Percentiles rank a stretch among this genome's conserved stretches.
These are phyloP conservation scores for Heteromeles arbutifolia DNA, from an alignment of 306 rosid species.

Conservation along the genomic window DNA sequence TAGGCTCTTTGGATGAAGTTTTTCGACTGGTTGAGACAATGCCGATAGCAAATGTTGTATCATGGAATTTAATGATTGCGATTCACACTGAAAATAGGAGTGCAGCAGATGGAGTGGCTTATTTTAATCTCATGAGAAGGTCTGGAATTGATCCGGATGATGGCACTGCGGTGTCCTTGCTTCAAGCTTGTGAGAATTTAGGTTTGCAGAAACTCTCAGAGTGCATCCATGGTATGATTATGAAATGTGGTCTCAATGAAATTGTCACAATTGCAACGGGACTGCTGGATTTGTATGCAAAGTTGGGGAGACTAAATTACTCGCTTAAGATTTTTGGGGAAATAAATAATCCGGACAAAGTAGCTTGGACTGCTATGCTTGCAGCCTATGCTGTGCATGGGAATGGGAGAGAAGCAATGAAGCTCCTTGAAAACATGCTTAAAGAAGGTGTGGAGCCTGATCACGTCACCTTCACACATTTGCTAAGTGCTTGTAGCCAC, in stretches of 20 bases:
- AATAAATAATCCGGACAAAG: slow-evolving; percentile 51
- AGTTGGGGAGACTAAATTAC: slow-evolving; percentile 53
- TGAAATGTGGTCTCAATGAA: slow-evolving; percentile 34
- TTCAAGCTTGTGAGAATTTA: slow-evolving; percentile 53
- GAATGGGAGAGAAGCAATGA: slow-evolving; percentile 47
- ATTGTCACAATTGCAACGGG: slow-evolving; percentile 41
- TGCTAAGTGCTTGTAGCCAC: slow-evolving; percentile 78
- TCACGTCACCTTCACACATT: slow-evolving; percentile 73
- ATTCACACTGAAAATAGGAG: slow-evolving; percentile 36
- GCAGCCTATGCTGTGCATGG: slow-evolving; percentile 66
- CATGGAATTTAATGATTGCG: slow-evolving; percentile 66
- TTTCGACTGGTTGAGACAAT: slow-evolving; percentile 46
- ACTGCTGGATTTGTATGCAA: slow-evolving; percentile 53
- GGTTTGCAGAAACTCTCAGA: slow-evolving; percentile 44
- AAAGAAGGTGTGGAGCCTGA: slow-evolving; percentile 54
- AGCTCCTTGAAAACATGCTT: slow-evolving; percentile 44
- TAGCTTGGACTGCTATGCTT: slow-evolving; percentile 77
- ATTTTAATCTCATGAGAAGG: slow-evolving; percentile 49
- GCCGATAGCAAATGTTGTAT: slow-evolving; percentile 37
- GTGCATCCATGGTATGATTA: slow-evolving; percentile 45
- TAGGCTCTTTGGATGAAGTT: slow-evolving; percentile 33
- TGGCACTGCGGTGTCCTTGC: slow-evolving; percentile 50
- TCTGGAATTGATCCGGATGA: slow-evolving; percentile 49
- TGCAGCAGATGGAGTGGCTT: slow-evolving; percentile 33
- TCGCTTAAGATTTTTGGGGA: slow-evolving; percentile 48